Evolutionary conservation across 2,329 filamentous ascomycete species (phyloP).

Genomic region (Ilyonectria destructans): DNA sequence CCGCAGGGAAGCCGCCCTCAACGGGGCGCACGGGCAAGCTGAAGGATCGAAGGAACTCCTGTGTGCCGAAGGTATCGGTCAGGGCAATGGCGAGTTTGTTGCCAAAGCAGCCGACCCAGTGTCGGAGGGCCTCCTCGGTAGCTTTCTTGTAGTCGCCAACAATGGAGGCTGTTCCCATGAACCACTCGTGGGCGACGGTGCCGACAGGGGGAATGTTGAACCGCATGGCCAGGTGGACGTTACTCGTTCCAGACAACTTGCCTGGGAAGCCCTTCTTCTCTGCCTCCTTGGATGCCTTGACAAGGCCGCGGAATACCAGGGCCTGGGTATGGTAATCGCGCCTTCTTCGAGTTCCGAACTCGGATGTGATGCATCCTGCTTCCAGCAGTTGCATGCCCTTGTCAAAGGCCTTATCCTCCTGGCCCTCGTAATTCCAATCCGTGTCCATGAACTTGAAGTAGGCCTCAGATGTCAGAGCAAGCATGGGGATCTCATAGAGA

Average conservation of each 20-base stretch:
- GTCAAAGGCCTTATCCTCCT: constrained; percentile 86
- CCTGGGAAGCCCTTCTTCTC: constrained; percentile 77
- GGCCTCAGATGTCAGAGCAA: constrained; percentile 93
- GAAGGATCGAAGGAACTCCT: constrained; percentile 90
- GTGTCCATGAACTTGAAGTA: constrained; percentile 98
- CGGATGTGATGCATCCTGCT: constrained; percentile 90
- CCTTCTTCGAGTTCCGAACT: constrained; percentile 92
- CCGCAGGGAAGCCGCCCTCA: constrained; percentile 59
- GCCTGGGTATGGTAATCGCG: constrained; percentile 97
- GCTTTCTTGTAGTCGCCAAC: constrained; percentile 88
- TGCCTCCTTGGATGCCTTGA: constrained; percentile 82
- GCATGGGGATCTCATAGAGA: constrained; percentile 95
- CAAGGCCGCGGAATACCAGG: constrained; percentile 89
- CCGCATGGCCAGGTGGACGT: constrained; percentile 97
- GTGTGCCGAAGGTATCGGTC: constrained; percentile 97
- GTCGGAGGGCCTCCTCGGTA: constrained; percentile 86
- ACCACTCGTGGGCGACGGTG: constrained; percentile 97
- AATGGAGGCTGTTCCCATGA: constrained; percentile 97
- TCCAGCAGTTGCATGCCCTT: constrained; percentile 87
- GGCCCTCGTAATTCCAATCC: constrained; percentile 91
- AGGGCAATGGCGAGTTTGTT: constrained; percentile 88
- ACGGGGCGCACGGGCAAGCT: constrained; percentile 72
- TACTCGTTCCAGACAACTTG: constrained; percentile 90
- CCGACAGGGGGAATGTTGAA: constrained; percentile 89
- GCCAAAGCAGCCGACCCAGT: constrained; percentile 95